Evolutionary conservation across 352 stramenopile genomes (phyloP), one percentile per base, ranked within the genome.

Genomic region (Phytophthora chlamydospora): DNA sequence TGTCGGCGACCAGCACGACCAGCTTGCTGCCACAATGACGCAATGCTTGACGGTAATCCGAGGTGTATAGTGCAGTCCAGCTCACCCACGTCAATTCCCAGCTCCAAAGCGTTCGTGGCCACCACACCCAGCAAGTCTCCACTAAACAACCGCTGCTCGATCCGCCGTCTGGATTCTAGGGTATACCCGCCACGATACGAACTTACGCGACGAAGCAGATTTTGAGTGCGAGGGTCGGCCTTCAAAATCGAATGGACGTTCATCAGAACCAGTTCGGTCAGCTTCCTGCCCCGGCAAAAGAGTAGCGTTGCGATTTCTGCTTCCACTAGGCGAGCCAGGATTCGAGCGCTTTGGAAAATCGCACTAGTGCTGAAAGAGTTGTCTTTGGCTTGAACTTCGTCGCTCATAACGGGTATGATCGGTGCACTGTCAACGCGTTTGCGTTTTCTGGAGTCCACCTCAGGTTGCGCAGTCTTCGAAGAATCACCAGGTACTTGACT

Each of bases 161-260:
- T 99, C 10, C 75, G 75, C 24, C 97, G 83, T 5, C 97, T 79
- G 16, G 97, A 87, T 7, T 89, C 76, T 29, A 89, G 78, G 1
- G 90, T 97, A 79, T 99, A 99, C 2, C 97, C 97, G 29, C 97
- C 97, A 32, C 97, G 84, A 69, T 99, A 99, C 0, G 87, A 93
- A 54, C 97, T 93, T 12, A 99, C 69, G 27, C 65, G 69, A 54
- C 16, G 46, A 45, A 66, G 21, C 19, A 77, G 24, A 36, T 55
- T 59, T 34, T 58, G 32, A 27, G 81, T 89, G 14, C 53, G 67
- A 10, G 64, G 68, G 7, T 49, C 50, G 21, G 81, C 69, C 27
- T 78, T 69, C 5, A 97, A 46, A 31, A 92, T 71, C 29, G 74
- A 81, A 49, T 94, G 83, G 3, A 90, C 82, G 34, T 90, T 96